Conservation (phyloP, 2,329 filamentous ascomycete species). For the Aspergillus sp. region DNA sequence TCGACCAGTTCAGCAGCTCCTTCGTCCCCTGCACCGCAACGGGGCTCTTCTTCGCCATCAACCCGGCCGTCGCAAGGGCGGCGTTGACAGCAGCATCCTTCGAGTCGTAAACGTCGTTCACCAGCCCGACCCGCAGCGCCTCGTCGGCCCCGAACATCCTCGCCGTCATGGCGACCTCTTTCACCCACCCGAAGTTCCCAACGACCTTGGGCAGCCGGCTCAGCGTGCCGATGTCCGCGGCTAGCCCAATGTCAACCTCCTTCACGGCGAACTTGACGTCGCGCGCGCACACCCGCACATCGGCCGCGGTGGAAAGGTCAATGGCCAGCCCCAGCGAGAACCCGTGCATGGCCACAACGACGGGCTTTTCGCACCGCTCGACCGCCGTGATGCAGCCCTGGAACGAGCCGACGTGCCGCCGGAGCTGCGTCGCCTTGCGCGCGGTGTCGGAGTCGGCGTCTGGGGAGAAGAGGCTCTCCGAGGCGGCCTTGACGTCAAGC, state of each 20-base stretch:
- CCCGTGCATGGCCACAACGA: slow-evolving; percentile 73
- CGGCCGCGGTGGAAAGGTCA: slow-evolving; percentile 44
- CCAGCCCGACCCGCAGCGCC: slow-evolving; percentile 35
- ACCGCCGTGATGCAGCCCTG: slow-evolving; percentile 67
- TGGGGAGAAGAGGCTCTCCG: slow-evolving; percentile 40
- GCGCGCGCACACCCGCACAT: slow-evolving; percentile 32
- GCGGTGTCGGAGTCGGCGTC: slow-evolving; percentile 47
- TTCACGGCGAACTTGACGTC: slow-evolving; percentile 36
- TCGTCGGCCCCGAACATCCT: slow-evolving; percentile 37
- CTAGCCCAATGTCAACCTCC: slow-evolving; percentile 42
- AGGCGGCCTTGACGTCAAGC: slow-evolving; percentile 68
- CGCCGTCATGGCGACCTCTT: slow-evolving; percentile 39
- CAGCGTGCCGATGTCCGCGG: slow-evolving; percentile 41
- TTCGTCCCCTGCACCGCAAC: slow-evolving; percentile 83
- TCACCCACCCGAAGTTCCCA: slow-evolving; percentile 38
- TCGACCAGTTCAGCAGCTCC: slow-evolving; percentile 70
- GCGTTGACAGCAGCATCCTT: slow-evolving; percentile 56
- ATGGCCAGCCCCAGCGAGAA: slow-evolving; percentile 69
- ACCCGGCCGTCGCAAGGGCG: slow-evolving; percentile 53
- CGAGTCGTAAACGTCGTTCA: slow-evolving; percentile 29
- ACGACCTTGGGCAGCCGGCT: slow-evolving; percentile 40
- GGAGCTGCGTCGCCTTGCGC: slow-evolving; percentile 52
- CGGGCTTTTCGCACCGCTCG: slow-evolving; percentile 85
- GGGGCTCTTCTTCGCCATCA: slow-evolving; percentile 73
- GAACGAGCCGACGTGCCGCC: slow-evolving; percentile 66